Evolutionary conservation across 2,329 filamentous ascomycete species (phyloP), one percentile per base, ranked within the genome.

Genomic region (Fusarium hostae): DNA sequence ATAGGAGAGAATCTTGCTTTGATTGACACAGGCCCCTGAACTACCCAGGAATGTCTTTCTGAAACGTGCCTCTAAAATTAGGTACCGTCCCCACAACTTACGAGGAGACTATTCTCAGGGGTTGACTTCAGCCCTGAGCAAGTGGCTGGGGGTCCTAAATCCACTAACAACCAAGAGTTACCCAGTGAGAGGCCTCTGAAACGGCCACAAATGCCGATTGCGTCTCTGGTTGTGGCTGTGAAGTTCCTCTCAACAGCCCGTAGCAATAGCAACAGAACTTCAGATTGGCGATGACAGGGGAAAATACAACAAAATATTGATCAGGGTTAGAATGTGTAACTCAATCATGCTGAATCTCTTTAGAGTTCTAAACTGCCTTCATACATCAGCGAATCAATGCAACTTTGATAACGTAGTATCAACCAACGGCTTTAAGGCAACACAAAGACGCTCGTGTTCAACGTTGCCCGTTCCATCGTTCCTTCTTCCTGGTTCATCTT

Each of bases 11-110:
- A 24, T 32, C 39, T 30, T 35, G 20, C 24, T 51, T 24, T 55
- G 47, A 59, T 34, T 51, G 32, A 44, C 37, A 40, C 45, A 32
- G 45, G 58, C 70, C 70, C 70, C 61, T 72, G 61, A 63, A 58
- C 58, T 47, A 45, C 37, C 59, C 66, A 72, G 59, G 64, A 59
- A 50, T 37, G 37, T 55, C 45, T 60, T 52, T 63, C 70, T 72
- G 70, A 72, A 72, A 72, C 70, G 57, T 41, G 58, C 70, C 66
- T 72, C 70, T 72, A 70, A 67, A 62, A 70, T 72, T 68, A 68
- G 65, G 39, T 68, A 57, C 57, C 50, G 48, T 50, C 70, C 44
- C 65, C 65, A 68, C 64, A 47, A 47, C 34, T 63, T 67, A 73
- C 54, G 70, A 73, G 58, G 41, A 57, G 37, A 48, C 37, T 18